phyloP scores from a whole-genome alignment of 1,139 yeast species.

The Arxiozyma heterogenica region DNA sequence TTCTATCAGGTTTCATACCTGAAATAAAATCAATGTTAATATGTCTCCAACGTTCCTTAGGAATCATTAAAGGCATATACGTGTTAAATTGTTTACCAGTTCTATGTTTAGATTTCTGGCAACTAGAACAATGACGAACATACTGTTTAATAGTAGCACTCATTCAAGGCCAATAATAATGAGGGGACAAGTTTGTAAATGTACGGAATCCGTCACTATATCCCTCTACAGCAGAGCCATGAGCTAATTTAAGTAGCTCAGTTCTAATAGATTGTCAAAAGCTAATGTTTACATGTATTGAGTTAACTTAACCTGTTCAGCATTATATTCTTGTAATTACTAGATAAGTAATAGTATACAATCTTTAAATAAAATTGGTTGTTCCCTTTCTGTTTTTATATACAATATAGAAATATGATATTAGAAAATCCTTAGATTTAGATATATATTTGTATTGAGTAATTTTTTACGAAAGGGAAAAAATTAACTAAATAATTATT shows the following conservation, averaged over 20 bases:
- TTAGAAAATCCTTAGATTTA: no score
- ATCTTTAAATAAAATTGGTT: no score
- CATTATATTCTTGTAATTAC: no score
- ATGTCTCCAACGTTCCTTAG: conserved; percentile 1
- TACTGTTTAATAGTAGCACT: not conserved
- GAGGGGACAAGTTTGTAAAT: not conserved
- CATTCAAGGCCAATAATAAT: conserved; percentile 2
- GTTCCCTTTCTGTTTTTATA: no score
- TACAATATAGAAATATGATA: no score
- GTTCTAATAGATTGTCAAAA: not conserved
- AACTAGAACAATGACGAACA: not conserved
- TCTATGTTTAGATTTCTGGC: conserved; percentile 2
- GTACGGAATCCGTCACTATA: conserved; percentile 1
- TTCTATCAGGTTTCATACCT: not conserved
- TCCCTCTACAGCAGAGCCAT: not conserved
- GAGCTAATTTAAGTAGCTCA: not conserved
- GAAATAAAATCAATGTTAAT: conserved; percentile 2
- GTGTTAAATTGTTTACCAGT: not conserved
- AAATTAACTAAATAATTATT: no score
- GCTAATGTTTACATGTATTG: no score
- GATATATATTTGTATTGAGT: no score
- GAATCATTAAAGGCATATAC: not conserved
- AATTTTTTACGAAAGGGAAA: no score
- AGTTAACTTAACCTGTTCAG: no score
- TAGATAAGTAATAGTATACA: no score